Evolutionary conservation across 257 asterid species (phyloP).

Genomic region (Rauvolfia tetraphylla): DNA sequence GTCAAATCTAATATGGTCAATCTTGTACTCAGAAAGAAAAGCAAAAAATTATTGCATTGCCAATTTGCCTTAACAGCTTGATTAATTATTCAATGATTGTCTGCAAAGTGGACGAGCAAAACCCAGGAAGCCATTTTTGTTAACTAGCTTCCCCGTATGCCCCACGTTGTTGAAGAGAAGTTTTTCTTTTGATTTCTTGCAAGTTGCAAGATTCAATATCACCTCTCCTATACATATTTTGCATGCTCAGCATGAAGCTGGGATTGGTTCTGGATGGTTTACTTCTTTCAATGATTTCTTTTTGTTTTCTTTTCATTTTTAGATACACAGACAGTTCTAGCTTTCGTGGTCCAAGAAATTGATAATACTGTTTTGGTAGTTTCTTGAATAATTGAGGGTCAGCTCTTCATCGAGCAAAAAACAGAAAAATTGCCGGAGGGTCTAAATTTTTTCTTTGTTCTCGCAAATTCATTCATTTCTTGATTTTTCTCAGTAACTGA

Average conservation of each 20-base stretch:
- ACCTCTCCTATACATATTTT: neutral
- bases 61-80: too few relatives aligned
- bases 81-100: neutral
- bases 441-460: neutral
- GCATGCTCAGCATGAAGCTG: conserved; percentile 5
- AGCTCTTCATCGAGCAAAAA: neutral
- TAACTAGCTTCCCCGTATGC: neutral
- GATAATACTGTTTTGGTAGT: neutral
- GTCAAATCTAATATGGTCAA: too few relatives aligned
- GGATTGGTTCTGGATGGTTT: neutral
- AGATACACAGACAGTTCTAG: neutral
- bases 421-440: neutral
- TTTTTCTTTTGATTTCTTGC: too few relatives aligned
- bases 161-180: neutral
- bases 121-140: neutral
- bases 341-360: neutral
- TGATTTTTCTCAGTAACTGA: neutral
- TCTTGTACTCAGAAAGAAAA: too few relatives aligned
- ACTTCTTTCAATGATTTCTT: too few relatives aligned
- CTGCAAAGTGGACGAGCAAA: neutral
- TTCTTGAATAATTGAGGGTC: neutral
- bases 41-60: neutral
- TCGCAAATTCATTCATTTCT: conserved; percentile 7
- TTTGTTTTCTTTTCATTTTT: neutral
- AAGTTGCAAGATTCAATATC: neutral